phyloP scores from a whole-genome alignment of 495 filamentous ascomycete species.

The Trichoderma virens region DNA sequence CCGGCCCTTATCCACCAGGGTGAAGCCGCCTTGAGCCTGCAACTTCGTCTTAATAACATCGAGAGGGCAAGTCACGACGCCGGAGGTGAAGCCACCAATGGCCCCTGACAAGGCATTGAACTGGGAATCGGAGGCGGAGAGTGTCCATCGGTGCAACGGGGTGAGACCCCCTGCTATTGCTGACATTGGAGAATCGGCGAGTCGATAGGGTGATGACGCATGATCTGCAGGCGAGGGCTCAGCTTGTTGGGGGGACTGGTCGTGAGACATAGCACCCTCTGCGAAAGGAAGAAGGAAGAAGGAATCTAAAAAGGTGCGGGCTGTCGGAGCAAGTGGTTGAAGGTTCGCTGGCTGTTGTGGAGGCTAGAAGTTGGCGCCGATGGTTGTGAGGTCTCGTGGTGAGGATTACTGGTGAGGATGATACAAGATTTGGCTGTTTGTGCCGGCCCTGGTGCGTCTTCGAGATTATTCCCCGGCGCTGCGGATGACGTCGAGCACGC shows the following conservation, averaged over 20 bases:
- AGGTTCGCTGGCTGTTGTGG: not conserved
- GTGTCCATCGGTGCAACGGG: constrained; percentile 49
- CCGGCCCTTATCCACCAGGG: constrained; percentile 31
- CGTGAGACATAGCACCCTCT: constrained; percentile 35
- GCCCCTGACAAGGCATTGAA: constrained; percentile 71
- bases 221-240: constrained; percentile 30
- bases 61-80: constrained; percentile 90
- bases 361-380: not conserved
- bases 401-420: not conserved
- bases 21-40: constrained; percentile 87
- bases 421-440: not conserved
- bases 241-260: constrained; percentile 22
- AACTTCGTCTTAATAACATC: constrained; percentile 99
- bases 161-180: constrained; percentile 29
- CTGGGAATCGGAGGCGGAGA: constrained; percentile 38
- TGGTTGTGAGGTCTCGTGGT: not conserved
- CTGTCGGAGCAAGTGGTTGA: not conserved
- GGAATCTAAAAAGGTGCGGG: not conserved
- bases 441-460: not conserved
- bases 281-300: not conserved
- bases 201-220: constrained; percentile 20
- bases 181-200: constrained; percentile 4
- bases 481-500: not conserved
- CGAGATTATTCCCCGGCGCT: not conserved
- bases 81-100: constrained; percentile 80